Evolutionary conservation across 1,139 yeast genomes (phyloP).

Genomic region (Casaregolazyma suthepensis): DNA sequence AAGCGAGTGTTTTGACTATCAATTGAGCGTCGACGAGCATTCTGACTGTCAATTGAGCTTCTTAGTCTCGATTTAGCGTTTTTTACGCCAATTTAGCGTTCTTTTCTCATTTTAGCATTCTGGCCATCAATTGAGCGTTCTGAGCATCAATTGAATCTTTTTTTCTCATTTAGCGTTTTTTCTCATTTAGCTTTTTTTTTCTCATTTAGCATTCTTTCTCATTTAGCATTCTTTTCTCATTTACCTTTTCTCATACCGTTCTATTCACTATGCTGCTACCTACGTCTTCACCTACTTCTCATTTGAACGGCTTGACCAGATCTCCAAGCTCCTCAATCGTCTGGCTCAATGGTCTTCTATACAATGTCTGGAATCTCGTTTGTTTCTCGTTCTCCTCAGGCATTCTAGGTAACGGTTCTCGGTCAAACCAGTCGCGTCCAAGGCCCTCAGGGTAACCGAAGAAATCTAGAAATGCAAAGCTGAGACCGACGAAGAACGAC

Average conservation of each 20-base stretch:
- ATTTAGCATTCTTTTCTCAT: too few relatives aligned
- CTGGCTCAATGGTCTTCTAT: slow-evolving; percentile 78
- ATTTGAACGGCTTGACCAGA: slow-evolving; percentile 22
- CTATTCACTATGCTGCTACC: neutral
- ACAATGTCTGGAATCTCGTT: slow-evolving; percentile 76
- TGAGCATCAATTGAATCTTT: too few relatives aligned
- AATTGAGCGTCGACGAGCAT: too few relatives aligned
- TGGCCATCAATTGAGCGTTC: too few relatives aligned
- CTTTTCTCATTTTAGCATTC: too few relatives aligned
- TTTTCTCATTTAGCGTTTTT: too few relatives aligned
- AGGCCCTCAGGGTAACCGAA: slow-evolving; percentile 39
- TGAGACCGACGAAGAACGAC: slow-evolving; percentile 35
- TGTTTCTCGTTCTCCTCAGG: slow-evolving; percentile 46
- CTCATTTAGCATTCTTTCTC: too few relatives aligned
- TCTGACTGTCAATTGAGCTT: too few relatives aligned
- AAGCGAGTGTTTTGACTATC: too few relatives aligned
- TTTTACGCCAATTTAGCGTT: too few relatives aligned
- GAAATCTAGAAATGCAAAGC: slow-evolving; percentile 41
- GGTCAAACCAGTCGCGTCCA: slow-evolving; percentile 33
- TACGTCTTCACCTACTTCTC: neutral
- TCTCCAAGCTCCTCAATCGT: slow-evolving; percentile 70
- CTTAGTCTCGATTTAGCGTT: too few relatives aligned
- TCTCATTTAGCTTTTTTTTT: too few relatives aligned
- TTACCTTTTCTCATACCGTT: neutral
- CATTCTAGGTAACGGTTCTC: slow-evolving; percentile 20